Evolutionary conservation across 169 alveolate species (phyloP).

Genomic region (Eimeria necatrix): DNA sequence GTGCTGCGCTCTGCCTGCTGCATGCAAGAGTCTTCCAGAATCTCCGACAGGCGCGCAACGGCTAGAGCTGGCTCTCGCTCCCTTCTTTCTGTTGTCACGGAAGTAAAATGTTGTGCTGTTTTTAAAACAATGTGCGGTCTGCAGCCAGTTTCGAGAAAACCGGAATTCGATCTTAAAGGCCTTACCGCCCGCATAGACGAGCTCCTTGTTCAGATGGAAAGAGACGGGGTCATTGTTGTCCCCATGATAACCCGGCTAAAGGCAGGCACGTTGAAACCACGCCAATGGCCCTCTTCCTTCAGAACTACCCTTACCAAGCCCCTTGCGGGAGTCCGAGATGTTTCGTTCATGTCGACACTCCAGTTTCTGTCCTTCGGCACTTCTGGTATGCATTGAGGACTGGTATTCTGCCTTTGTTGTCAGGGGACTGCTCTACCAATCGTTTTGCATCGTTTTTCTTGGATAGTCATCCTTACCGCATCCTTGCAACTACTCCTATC

Average conservation of each 20-base stretch:
- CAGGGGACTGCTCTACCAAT: constrained; percentile 76
- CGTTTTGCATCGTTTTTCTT: constrained; percentile 60
- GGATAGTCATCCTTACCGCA: constrained; percentile 66
- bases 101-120: background rate
- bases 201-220: constrained; percentile 64
- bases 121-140: background rate
- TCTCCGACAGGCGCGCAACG: too few relatives aligned
- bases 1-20: background rate
- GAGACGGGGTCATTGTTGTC: constrained; percentile 61
- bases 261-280: constrained; percentile 7
- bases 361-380: too few relatives aligned
- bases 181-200: constrained; percentile 55
- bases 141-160: constrained; percentile 63
- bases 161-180: constrained; percentile 42
- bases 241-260: constrained; percentile 69
- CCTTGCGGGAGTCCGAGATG: too few relatives aligned
- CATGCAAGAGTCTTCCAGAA: background rate
- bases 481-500: constrained; percentile 71
- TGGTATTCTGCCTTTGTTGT: background rate
- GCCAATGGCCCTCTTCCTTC: background rate
- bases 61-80: too few relatives aligned
- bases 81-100: too few relatives aligned
- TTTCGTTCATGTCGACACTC: too few relatives aligned
- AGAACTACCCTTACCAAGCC: too few relatives aligned
- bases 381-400: background rate